phyloP scores from a whole-genome alignment of 306 rosid genomes.

The Oxytropis ochrocephala region DNA sequence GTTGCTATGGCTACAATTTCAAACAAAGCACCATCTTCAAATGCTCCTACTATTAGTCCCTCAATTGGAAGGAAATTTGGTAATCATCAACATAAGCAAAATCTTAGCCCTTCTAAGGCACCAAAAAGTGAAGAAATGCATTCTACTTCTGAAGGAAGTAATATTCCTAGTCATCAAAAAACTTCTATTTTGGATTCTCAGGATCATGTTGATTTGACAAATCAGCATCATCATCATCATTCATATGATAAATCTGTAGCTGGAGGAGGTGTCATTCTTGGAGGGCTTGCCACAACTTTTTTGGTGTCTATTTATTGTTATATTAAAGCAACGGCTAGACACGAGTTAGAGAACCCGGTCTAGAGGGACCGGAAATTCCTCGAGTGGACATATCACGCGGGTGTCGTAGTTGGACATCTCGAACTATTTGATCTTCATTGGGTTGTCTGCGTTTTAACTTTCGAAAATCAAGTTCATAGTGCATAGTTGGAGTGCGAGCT shows the following conservation, averaged over 20 bases:
- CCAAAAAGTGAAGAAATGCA: slow-evolving; percentile 11
- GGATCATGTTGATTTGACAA: slow-evolving; percentile 8
- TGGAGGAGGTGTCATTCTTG: slow-evolving; percentile 80
- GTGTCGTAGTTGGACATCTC: no score
- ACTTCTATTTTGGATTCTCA: slow-evolving; percentile 16
- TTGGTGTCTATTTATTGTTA: slow-evolving; percentile 62
- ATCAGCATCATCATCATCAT: slow-evolving; percentile 37
- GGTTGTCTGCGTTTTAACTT: no score
- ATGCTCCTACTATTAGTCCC: slow-evolving; percentile 20
- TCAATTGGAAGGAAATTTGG: slow-evolving; percentile 50
- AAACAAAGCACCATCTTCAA: slow-evolving; percentile 9
- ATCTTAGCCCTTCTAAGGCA: slow-evolving; percentile 28
- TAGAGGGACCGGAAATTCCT: not conserved
- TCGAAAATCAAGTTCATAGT: no score
- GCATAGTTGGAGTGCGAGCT: no score
- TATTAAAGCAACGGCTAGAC: slow-evolving; percentile 64
- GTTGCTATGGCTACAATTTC: slow-evolving; percentile 23
- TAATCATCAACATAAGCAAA: slow-evolving; percentile 28
- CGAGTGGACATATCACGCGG: no score
- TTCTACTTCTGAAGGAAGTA: not conserved
- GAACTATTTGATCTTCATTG: no score
- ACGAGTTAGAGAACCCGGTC: slow-evolving; percentile 15
- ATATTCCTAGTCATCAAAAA: slow-evolving; percentile 23
- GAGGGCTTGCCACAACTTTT: slow-evolving; percentile 79
- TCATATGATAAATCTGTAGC: slow-evolving; percentile 60